Conservation (phyloP, 2,329 filamentous ascomycete genomes). For the Cladosporium sp. region DNA sequence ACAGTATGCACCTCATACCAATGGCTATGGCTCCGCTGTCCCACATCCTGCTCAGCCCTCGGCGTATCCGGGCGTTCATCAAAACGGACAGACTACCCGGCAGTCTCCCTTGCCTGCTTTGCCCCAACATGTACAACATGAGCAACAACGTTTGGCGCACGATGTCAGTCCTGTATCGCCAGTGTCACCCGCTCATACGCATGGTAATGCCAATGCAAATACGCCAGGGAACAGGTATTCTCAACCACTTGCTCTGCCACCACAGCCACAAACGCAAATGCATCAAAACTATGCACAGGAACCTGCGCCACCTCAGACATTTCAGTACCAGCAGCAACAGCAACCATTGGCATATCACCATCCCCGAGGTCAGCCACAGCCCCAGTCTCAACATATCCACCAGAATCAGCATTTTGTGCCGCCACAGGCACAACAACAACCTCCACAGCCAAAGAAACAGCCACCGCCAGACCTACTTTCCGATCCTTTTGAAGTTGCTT, state of each 20-base stretch:
- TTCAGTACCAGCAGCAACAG: constrained; percentile 6
- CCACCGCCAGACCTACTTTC: constrained; percentile 55
- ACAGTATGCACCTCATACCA: background rate
- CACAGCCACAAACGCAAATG: constrained; percentile 19
- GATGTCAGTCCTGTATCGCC: constrained; percentile 30
- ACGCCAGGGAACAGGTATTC: constrained; percentile 13
- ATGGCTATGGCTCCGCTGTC: background rate
- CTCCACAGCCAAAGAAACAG: constrained; percentile 29
- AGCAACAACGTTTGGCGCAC: constrained; percentile 16
- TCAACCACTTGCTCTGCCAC: constrained; percentile 26
- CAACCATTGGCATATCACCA: constrained; percentile 15
- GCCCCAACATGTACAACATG: constrained; percentile 33
- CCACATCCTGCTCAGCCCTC: background rate
- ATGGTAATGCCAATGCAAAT: background rate
- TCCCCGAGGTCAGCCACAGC: constrained; percentile 13
- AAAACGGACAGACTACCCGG: constrained; percentile 18
- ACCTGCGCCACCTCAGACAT: background rate
- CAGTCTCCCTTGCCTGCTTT: constrained; percentile 32
- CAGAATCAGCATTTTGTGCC: constrained; percentile 16
- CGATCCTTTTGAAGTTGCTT: constrained; percentile 56
- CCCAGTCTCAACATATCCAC: constrained; percentile 10
- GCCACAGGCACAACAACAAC: constrained; percentile 26
- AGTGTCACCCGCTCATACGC: constrained; percentile 20
- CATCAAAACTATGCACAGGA: constrained; percentile 9
- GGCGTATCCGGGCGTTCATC: constrained; percentile 27